Percentiles rank a stretch among this genome's conserved stretches.
Conservation (phyloP, 1,284 basidiomycete genomes). For the Pseudomicrostroma phylloplanum region DNA sequence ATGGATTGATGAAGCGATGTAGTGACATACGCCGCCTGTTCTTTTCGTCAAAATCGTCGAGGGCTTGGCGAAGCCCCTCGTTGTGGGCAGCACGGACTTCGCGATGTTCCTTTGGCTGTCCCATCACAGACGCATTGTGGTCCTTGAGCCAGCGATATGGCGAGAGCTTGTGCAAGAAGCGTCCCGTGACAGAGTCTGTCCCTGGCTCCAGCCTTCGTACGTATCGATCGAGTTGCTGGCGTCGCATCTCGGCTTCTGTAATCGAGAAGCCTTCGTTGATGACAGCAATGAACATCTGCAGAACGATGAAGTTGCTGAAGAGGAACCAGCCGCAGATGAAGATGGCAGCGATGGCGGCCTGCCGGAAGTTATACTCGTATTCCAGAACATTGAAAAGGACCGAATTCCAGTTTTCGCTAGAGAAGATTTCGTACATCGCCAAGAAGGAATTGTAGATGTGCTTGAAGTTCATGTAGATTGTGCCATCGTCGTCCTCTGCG, state of each 20-base stretch:
- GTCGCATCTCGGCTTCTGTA: constrained; percentile 82
- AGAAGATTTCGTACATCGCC: constrained; percentile 84
- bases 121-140: constrained; percentile 52
- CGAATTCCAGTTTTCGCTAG: constrained; percentile 88
- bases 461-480: constrained; percentile 70
- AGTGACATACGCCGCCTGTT: constrained; percentile 8
- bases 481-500: constrained; percentile 49
- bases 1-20: constrained; percentile 13
- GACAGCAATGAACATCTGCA: constrained; percentile 97
- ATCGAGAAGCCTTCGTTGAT: constrained; percentile 96
- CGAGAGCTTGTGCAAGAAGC: constrained; percentile 65
- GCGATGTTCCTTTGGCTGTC: not conserved
- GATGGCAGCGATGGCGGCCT: constrained; percentile 67
- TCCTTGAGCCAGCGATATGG: constrained; percentile 72
- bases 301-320: constrained; percentile 88
- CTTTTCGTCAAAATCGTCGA: constrained; percentile 11
- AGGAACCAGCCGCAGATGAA: constrained; percentile 83
- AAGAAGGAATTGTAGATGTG: constrained; percentile 82
- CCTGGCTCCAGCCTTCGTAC: constrained; percentile 52
- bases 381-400: constrained; percentile 67
- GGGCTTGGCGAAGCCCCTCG: constrained; percentile 4
- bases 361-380: constrained; percentile 64
- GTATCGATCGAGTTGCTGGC: constrained; percentile 66
- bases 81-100: not conserved
- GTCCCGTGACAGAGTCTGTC: constrained; percentile 38